Conservation (phyloP, 139 green algal species). For the Chlamydomonas schloesseri region DNA sequence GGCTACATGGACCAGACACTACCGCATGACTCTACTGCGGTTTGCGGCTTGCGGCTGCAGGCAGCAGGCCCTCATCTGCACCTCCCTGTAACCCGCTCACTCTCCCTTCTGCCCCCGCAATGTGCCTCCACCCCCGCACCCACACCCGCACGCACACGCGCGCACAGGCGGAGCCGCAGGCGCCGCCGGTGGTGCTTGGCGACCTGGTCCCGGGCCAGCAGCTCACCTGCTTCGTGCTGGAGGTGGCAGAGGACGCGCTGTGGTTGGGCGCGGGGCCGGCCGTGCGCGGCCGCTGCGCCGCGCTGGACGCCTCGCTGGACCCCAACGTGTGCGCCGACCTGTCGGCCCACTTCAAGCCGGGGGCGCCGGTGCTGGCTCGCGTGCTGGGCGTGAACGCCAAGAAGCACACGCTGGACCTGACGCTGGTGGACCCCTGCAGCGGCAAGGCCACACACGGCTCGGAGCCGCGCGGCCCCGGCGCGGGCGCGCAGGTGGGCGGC, state of each 20-base stretch:
- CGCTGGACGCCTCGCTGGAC: constrained; percentile 60
- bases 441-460: neutral
- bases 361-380: constrained; percentile 51
- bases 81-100: no score
- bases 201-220: constrained; percentile 52
- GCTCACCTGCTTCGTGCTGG: constrained; percentile 54
- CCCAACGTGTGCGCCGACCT: constrained; percentile 50
- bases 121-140: neutral
- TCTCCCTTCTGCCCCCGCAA: no score
- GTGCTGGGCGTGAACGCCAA: constrained; percentile 48
- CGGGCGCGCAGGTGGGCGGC: neutral
- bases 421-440: constrained; percentile 1
- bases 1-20: no score
- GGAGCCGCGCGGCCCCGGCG: neutral
- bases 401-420: constrained; percentile 43
- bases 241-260: constrained; percentile 59
- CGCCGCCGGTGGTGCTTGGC: constrained; percentile 14
- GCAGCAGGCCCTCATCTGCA: no score
- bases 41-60: no score
- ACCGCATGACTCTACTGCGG: no score
- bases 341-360: constrained; percentile 47
- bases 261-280: constrained; percentile 64
- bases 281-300: constrained; percentile 60
- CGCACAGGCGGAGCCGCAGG: constrained; percentile 19
- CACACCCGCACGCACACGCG: neutral